Evolutionary conservation across 2,329 filamentous ascomycete genomes (phyloP).

Genomic region (Cercospora berteroae): DNA sequence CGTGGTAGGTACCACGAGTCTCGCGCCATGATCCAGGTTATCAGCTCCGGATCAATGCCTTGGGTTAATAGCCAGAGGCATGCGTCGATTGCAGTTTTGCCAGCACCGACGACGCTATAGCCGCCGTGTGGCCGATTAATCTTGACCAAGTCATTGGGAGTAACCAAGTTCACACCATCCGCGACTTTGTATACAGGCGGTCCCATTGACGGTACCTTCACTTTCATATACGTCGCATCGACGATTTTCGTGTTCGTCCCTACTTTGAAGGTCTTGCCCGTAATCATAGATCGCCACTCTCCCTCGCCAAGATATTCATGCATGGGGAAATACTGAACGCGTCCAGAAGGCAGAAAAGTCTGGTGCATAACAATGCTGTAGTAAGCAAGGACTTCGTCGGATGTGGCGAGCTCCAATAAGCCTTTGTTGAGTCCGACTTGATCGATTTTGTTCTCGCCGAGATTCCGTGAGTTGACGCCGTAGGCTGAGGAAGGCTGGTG

Average conservation of each 20-base stretch:
- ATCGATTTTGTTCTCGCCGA: constrained; percentile 21
- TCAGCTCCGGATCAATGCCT: constrained; percentile 16
- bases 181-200: constrained; percentile 21
- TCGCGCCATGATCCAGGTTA: constrained; percentile 28
- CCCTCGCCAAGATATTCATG: constrained; percentile 21
- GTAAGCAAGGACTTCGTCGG: constrained; percentile 21
- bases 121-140: constrained; percentile 11
- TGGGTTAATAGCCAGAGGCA: constrained; percentile 23
- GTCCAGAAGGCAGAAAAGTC: constrained; percentile 22
- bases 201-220: constrained; percentile 23
- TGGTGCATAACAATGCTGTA: constrained; percentile 23
- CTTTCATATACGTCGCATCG: constrained; percentile 25
- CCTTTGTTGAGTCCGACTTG: constrained; percentile 27
- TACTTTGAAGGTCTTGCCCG: constrained; percentile 13
- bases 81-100: constrained; percentile 28
- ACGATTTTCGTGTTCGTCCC: constrained; percentile 19
- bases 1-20: constrained; percentile 25
- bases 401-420: constrained; percentile 19
- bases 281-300: constrained; percentile 16
- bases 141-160: constrained; percentile 19
- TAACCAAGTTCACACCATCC: constrained; percentile 11
- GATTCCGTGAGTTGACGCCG: constrained; percentile 25
- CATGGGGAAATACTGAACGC: constrained; percentile 23
- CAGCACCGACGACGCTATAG: constrained; percentile 26
- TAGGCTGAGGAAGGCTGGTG: constrained; percentile 28